Conservation (phyloP, 192 early-diverging fungal genomes). For the Powellomyces hirtus region DNA sequence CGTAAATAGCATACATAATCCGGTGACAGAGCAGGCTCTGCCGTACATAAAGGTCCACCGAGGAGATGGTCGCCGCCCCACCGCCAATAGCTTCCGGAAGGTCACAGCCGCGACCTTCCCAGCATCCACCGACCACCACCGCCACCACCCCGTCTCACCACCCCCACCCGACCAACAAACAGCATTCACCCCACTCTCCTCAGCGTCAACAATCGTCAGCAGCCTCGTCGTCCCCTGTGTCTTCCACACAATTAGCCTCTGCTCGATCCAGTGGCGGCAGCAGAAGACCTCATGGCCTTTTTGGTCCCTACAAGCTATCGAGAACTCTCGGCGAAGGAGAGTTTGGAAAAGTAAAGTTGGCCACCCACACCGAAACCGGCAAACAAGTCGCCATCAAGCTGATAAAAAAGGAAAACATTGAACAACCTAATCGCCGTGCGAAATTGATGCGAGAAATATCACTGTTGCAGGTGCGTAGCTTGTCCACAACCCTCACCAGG, state of each 20-base stretch:
- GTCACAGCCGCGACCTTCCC: background rate
- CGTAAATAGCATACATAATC: too few species aligned
- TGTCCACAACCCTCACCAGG: too few species aligned
- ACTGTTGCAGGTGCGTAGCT: conserved; percentile 76
- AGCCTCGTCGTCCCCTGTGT: background rate
- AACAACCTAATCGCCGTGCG: conserved; percentile 68
- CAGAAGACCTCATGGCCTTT: conserved; percentile 18
- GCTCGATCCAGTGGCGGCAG: background rate
- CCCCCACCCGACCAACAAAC: background rate
- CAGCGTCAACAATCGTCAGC: background rate
- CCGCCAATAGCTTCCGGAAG: background rate
- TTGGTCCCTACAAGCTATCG: conserved; percentile 50
- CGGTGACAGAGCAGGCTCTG: background rate
- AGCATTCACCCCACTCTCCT: background rate
- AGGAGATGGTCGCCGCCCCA: background rate
- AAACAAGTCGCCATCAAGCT: conserved; percentile 90
- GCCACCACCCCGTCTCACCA: background rate
- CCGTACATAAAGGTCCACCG: background rate
- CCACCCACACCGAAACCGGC: conserved; percentile 32
- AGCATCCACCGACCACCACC: background rate
- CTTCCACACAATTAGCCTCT: background rate
- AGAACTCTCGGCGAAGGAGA: conserved; percentile 58
- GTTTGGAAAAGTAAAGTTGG: conserved; percentile 62
- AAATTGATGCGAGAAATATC: conserved; percentile 95
- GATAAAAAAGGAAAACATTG: conserved; percentile 88